phyloP scores from a whole-genome alignment of 108 stramenopile genomes.

The Schizochytrium sp. region DNA sequence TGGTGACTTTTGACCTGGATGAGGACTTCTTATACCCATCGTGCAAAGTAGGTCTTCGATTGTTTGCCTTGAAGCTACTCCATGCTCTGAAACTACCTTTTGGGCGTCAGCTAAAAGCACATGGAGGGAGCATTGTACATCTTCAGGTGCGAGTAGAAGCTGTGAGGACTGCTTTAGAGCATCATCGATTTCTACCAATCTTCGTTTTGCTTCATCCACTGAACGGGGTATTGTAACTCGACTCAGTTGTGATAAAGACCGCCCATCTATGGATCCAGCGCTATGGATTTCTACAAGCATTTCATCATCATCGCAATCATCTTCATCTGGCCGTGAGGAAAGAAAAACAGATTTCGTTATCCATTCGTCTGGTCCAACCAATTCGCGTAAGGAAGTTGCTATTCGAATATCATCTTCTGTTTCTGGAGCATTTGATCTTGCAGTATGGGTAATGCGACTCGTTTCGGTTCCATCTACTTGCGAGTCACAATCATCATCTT shows the following conservation, averaged over 20 bases:
- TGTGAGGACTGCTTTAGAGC: not conserved
- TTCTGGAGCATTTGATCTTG: not conserved
- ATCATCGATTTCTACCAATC: not conserved
- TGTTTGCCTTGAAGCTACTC: not conserved
- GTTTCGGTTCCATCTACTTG: not conserved
- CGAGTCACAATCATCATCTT: not conserved
- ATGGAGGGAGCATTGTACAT: not conserved
- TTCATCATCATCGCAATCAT: not conserved
- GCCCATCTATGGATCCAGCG: not conserved
- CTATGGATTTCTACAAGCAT: not conserved
- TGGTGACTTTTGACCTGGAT: not conserved
- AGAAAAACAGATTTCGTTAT: not conserved
- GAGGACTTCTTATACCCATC: not conserved
- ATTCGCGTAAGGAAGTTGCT: not conserved
- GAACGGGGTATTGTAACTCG: not conserved
- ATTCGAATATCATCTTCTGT: not conserved
- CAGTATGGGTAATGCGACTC: not conserved
- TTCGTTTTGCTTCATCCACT: not conserved
- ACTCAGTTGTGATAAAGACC: not conserved
- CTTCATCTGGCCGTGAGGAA: not conserved
- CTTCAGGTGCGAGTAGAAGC: not conserved
- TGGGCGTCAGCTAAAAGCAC: not conserved
- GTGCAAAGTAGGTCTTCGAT: not conserved
- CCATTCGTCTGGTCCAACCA: slow-evolving; percentile 34
- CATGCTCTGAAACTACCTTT: not conserved